Evolutionary conservation across 2,329 filamentous ascomycete genomes (phyloP), one percentile per base, ranked within the genome.

Genomic region (Sporothrix pallida): DNA sequence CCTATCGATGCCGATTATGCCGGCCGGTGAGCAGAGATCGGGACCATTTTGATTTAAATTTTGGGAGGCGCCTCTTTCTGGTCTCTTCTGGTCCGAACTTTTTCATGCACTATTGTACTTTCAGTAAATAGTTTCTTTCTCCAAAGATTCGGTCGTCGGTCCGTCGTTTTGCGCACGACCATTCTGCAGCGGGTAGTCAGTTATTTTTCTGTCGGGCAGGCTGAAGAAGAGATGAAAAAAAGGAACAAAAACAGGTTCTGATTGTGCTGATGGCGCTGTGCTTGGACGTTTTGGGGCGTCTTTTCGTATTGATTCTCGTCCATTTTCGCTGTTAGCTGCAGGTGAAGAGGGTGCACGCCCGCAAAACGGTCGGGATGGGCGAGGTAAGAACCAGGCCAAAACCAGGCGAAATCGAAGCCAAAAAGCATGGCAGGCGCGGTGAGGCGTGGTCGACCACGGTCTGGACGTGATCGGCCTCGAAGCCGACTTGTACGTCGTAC

Each of bases 161-260:
- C 58, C 58, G 58, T 62, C 58, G 58, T 63, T 63, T 63, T 63
- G 58, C 58, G 58, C 31, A 63, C 58, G 31, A 44, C 58, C 58
- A 10, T 63, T 63, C 31, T 63, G 58, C 31, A 63, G 58, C 58
- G 17, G 31, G 31, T 12, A 63, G 58, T 31, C 58, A 63, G 17
- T 12, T 63, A 37, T 37, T 37, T 37, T 37, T 37, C 31, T 37
- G 17, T 4, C 10, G 3, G 58, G 15, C 12, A 63, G 58, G 31
- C 58, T 4, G 37, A 63, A 42, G 26, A 20, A 54, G n/a, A 54
- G 58, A 10, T 9, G 3, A 63, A 63, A 42, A 63, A 44, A 17
- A 60, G 58, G 15, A 17, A 54, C 50, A n/a, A 56, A 56, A 5
- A 26, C 3, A 26, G n/a, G 52, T 56, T 26, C 20, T 56, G 31